Evolutionary conservation across 1,284 basidiomycete species (phyloP), one percentile per base, ranked within the genome.

Genomic region (Puccinia polysora): DNA sequence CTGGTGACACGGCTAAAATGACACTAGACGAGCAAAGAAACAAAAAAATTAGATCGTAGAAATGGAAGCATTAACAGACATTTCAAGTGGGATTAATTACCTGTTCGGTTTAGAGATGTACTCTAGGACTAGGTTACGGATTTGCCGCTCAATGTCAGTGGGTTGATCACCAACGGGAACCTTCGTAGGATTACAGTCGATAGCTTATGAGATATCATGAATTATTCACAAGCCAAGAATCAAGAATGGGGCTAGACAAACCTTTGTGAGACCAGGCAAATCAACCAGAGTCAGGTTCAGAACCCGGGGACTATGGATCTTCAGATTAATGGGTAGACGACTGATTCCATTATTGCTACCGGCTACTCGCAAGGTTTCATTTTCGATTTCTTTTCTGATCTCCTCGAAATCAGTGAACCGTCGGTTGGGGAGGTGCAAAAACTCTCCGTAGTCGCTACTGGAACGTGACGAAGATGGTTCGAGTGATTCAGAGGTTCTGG

Each of bases 291-390:
- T 98, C 78, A 97, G 82, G 81, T 97, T 95, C 77, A 97, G 83
- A 18, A 98, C 95, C 78, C 93, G 87, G 28, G 94, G 91, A 75
- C 92, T 94, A 81, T 90, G 95, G 82, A 97, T 95, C 79, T 92
- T 87, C 75, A 97, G 83, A 75, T 91, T 89, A 79, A 97, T 97
- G 4, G 95, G 94, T 69, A 97, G 81, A 80, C 94, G 94, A 82
- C 90, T 94, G 74, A 98, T 89, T 65, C 96, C 95, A 83, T 97
- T 99, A 82, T 98, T 98, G 84, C 97, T 94, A 0, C 95, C 95
- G 0, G 96, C 95, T 32, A 99, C 95, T 53, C 95, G 84, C 80
- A 89, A 94, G 1, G 96, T 98, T 83, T 99, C 96, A 79, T 92
- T 90, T 81, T 98, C 95, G 75, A 99, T 98, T 82, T 99, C 96